Conservation (phyloP, 2,329 filamentous ascomycete genomes). For the Phyllosticta paracitricarpa region DNA sequence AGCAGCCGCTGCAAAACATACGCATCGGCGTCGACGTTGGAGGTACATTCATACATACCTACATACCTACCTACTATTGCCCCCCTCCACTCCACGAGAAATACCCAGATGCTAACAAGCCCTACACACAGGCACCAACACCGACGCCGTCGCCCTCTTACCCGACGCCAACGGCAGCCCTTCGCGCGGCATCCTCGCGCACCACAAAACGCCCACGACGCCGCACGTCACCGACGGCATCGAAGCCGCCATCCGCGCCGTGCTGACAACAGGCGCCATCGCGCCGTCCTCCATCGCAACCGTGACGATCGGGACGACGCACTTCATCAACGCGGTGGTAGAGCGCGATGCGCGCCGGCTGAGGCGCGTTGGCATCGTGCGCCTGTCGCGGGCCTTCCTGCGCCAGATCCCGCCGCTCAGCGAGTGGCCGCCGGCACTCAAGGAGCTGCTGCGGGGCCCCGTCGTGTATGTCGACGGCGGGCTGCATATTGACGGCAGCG, state of each 20-base stretch:
- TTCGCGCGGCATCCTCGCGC: constrained; percentile 20
- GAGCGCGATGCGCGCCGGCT: constrained; percentile 12
- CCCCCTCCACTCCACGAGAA: too few species aligned
- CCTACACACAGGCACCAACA: constrained; percentile 20
- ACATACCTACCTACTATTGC: too few species aligned
- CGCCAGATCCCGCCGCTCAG: constrained; percentile 41
- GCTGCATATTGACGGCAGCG: constrained; percentile 35
- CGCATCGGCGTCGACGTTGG: constrained; percentile 37
- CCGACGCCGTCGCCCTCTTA: constrained; percentile 24
- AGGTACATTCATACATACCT: constrained; percentile 13
- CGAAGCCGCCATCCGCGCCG: constrained; percentile 23
- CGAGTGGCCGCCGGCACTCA: constrained; percentile 33
- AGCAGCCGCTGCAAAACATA: constrained; percentile 14
- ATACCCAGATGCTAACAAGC: background rate
- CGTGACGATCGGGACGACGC: constrained; percentile 44
- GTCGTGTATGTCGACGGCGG: constrained; percentile 39
- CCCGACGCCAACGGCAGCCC: constrained; percentile 17
- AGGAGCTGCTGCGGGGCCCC: constrained; percentile 37
- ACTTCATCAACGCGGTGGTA: constrained; percentile 28
- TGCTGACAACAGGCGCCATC: constrained; percentile 24
- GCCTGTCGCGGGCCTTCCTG: constrained; percentile 39
- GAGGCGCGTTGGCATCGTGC: constrained; percentile 40
- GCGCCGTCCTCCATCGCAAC: constrained; percentile 28
- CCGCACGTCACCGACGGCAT: constrained; percentile 29
- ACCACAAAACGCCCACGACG: constrained; percentile 28